Evolutionary conservation across 768 basidiomycete genomes (phyloP), one percentile per base, ranked within the genome.

Genomic region (Pisolithus tinctorius): DNA sequence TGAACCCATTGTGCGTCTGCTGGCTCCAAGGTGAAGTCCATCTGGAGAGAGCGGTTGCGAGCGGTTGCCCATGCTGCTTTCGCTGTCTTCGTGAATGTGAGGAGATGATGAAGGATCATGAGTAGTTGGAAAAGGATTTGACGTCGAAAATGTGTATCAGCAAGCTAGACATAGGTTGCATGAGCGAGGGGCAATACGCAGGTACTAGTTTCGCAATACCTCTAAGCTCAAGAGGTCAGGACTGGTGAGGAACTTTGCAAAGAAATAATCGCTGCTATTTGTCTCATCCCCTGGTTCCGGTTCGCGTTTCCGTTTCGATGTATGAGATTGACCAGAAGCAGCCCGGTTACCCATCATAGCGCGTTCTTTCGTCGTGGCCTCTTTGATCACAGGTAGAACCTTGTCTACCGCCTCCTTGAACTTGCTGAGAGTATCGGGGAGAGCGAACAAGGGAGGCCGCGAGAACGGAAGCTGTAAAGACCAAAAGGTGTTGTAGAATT

Each of bases 401-500:
- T 80, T 83, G 55, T 78, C 77, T 6, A 93, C 83, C 0, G 83
- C 77, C 7, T 81, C 76, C 55, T 82, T 82, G 67, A 95, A 91
- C 29, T 80, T 70, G 0, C 72, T 63, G 56, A 93, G 81, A 0
- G 79, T 73, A 29, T 71, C 69, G 10, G 78, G 72, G 14, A 70
- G 68, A 10, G 79, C 74, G 60, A 94, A 93, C 9, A 82, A 56
- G 0, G 83, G 75, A 2, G 93, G 93, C 55, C 84, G 80, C 29
- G 89, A 91, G 69, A 95, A 94, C 5, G 81, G 83, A 4, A 84
- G 72, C 60, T 96, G 93, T 7, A 95, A 72, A 0, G 86, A 86
- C 93, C 93, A 95, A 71, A 95, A 94, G 0, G 81, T 88, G 52
- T 82, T 79, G 70, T 92, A 93, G 63, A 93, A 87, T 25, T 87